Evolutionary conservation across 768 basidiomycete species (phyloP), one percentile per base, ranked within the genome.

Genomic region (Boletus rubropictus): DNA sequence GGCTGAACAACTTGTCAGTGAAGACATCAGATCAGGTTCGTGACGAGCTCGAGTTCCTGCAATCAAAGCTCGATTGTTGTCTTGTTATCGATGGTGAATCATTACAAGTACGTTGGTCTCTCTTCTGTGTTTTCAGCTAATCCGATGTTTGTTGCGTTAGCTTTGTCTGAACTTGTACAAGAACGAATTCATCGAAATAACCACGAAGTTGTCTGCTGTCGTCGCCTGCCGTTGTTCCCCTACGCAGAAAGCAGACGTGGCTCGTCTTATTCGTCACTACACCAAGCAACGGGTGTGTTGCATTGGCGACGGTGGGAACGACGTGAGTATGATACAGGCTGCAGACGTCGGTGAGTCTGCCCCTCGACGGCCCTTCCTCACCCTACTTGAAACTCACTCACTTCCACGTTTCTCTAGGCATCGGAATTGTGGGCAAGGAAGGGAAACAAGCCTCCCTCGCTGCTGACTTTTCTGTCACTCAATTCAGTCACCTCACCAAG

Each of bases 301-400:
- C 62, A 98, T 98, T 49, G 96, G 96, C 2, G 96, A 99, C 69
- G 96, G 96, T 28, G 96, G 96, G 4, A 99, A 99, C 65, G 96
- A 99, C 63, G 96, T 99, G 52, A 92, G 89, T 65, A 99, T 99
- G 96, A 99, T 99, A 51, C 96, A 98, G 61, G 96, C 96, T 1
- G 96, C 96, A 3, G 92, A 98, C 59, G 93, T 99, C 49, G 95
- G 93, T 92, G 39, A 63, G 91, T 81, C 25, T 14, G 46, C 15
- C 8, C 15, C 17, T 25, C 3, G 18, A 39, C 14, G 4, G 29
- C 21, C 11, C 8, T 35, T 12, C 5, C 31, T 17, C 15, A 35
- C n/a, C 15, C 15, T 25, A 21, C 18, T 20, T 1, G 36, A 34
- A 20, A 35, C 42, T 39, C 40, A 45, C n/a, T 7, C 22, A 1